Conservation (phyloP, 768 basidiomycete genomes). For the Omphalotus guepiniiformis region DNA sequence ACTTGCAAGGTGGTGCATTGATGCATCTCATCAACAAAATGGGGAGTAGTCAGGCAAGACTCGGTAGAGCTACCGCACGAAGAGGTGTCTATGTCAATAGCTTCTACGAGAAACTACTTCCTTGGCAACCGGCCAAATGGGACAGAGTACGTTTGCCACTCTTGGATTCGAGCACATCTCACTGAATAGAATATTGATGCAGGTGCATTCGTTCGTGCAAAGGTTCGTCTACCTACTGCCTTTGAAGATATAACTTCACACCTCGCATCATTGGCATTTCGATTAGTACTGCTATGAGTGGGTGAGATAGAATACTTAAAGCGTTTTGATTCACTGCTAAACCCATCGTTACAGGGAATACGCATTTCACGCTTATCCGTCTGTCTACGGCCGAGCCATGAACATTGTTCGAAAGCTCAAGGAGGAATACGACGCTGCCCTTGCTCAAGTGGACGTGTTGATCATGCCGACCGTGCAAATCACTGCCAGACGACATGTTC, state of each 20-base stretch:
- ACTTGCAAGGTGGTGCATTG: not conserved
- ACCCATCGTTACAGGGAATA: not conserved
- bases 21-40: conserved; percentile 9
- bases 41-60: conserved; percentile 10
- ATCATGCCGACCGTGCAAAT: conserved; percentile 18
- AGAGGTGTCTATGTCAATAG: conserved; percentile 12
- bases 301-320: conserved; percentile 9
- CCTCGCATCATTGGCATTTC: too few relatives aligned
- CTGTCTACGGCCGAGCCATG: conserved; percentile 12
- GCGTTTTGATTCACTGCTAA: not conserved
- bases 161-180: too few relatives aligned
- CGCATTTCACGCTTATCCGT: not conserved
- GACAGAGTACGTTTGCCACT: too few relatives aligned
- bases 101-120: conserved; percentile 10
- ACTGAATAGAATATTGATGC: too few relatives aligned
- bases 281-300: conserved; percentile 13
- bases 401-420: conserved; percentile 13
- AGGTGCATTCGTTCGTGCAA: not conserved
- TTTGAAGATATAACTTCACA: not conserved
- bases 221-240: not conserved
- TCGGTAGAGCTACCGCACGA: conserved; percentile 11
- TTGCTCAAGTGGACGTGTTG: conserved; percentile 10
- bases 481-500: conserved; percentile 10
- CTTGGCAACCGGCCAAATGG: conserved; percentile 12
- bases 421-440: conserved; percentile 13